Conservation (phyloP, 768 basidiomycete genomes). For the Phlebiopsis gigantea region DNA sequence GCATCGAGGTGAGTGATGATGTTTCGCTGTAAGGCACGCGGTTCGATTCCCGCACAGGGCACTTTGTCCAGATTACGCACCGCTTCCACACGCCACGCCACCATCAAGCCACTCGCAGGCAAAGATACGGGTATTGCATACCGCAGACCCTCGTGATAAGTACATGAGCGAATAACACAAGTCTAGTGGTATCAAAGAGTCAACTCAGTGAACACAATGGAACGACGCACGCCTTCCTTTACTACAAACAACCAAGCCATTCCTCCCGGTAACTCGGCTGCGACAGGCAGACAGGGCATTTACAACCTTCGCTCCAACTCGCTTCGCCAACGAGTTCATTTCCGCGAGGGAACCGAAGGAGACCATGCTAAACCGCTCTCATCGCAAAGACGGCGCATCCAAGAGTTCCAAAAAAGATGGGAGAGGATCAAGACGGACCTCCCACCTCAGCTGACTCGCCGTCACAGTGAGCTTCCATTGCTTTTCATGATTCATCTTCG, state of each 20-base stretch:
- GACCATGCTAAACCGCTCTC: neutral
- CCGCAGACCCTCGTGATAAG: no score
- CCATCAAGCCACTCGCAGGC: neutral
- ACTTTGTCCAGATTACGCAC: neutral
- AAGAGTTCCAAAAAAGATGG: constrained; percentile 21
- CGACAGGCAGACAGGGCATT: neutral
- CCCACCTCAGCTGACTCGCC: constrained; percentile 22
- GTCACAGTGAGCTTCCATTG: constrained; percentile 18
- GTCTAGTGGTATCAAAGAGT: no score
- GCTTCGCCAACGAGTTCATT: neutral
- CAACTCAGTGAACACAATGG: neutral
- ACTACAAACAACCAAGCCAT: neutral
- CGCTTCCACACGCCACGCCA: neutral
- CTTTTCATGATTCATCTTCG: neutral
- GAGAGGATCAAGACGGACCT: constrained; percentile 22
- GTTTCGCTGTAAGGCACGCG: neutral
- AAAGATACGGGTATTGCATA: no score
- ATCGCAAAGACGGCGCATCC: constrained; percentile 18
- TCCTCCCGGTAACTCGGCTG: neutral
- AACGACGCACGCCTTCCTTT: neutral
- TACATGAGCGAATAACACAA: no score
- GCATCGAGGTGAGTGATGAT: neutral
- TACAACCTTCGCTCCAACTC: neutral
- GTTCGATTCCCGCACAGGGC: neutral
- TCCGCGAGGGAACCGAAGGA: neutral